Percentiles rank a stretch among this genome's conserved stretches.
phyloP scores from a whole-genome alignment of 805 yeast species.

The Cyberlindnera bimundalis region DNA sequence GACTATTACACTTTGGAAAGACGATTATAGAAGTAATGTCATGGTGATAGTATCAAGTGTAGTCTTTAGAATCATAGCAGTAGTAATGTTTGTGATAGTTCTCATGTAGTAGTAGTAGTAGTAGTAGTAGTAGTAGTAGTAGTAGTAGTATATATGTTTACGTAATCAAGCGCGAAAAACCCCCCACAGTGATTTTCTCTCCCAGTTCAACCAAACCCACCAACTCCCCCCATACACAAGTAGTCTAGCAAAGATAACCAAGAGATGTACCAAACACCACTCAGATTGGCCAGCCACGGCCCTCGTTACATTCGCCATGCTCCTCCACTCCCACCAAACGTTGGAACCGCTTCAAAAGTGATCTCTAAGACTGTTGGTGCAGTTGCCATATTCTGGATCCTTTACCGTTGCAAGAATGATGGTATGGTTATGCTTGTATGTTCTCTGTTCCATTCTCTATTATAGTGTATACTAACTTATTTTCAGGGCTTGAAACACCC shows the following conservation, averaged over 20 bases:
- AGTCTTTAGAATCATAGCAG: no score
- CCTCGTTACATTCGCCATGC: constrained; percentile 45
- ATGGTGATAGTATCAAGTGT: no score
- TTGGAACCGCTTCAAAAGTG: constrained; percentile 52
- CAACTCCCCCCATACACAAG: background rate
- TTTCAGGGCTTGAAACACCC: constrained; percentile 39
- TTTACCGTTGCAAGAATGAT: constrained; percentile 76
- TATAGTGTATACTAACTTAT: constrained; percentile 1
- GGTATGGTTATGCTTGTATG: constrained; percentile 54
- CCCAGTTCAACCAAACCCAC: no score
- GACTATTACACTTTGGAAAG: constrained; percentile 38
- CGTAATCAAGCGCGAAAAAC: no score
- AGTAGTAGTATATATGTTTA: no score
- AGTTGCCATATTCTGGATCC: constrained; percentile 85
- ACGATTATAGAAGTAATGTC: no score
- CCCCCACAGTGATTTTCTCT: no score
- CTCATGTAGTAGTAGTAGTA: no score
- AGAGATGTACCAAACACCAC: constrained; percentile 15
- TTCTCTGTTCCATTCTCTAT: background rate
- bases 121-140: no score
- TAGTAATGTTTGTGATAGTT: no score
- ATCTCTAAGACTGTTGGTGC: constrained; percentile 73
- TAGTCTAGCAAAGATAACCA: background rate
- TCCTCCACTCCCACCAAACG: constrained; percentile 62
- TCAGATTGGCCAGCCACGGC: constrained; percentile 15